These are phyloP conservation scores for Calonectria montana DNA, from an alignment of 2,329 filamentous ascomycete species.

Conservation along the genomic window DNA sequence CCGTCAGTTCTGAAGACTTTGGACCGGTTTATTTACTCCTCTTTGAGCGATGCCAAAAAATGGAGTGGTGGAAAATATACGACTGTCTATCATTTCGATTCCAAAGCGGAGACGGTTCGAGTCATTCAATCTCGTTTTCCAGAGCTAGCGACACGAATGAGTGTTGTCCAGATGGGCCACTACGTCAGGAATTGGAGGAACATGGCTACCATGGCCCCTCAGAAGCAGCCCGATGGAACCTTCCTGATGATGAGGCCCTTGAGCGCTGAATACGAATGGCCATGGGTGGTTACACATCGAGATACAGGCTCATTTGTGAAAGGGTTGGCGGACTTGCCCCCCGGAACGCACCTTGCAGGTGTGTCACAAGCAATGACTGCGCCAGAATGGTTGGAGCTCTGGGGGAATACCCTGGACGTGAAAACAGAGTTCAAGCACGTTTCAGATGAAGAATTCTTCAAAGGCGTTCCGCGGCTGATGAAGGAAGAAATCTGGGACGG, in stretches of 20 bases:
- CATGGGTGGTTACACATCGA: constrained; percentile 5
- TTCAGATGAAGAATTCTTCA: neutral
- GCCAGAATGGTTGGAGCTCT: constrained; percentile 20
- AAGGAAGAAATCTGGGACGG: constrained; percentile 14
- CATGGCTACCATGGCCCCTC: constrained; percentile 17
- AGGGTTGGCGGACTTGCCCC: constrained; percentile 17
- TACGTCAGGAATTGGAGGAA: constrained; percentile 29
- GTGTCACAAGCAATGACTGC: constrained; percentile 20
- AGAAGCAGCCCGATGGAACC: constrained; percentile 23
- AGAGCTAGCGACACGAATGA: constrained; percentile 22
- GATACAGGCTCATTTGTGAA: constrained; percentile 34
- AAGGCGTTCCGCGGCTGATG: constrained; percentile 12
- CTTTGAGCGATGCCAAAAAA: constrained; percentile 56
- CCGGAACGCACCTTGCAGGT: constrained; percentile 24
- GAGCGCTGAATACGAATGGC: neutral
- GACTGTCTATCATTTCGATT: constrained; percentile 61
- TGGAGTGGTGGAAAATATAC: constrained; percentile 55
- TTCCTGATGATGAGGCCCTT: neutral
- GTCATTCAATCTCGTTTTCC: constrained; percentile 21
- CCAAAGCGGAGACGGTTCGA: constrained; percentile 56
- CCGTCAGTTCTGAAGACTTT: constrained; percentile 28
- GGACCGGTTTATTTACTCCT: constrained; percentile 57
- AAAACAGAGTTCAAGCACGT: constrained; percentile 18
- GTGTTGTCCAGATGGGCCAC: constrained; percentile 27
- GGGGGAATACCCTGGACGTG: constrained; percentile 25